Conservation (phyloP, 2,329 filamentous ascomycete genomes). For the Colletotrichum incanum region DNA sequence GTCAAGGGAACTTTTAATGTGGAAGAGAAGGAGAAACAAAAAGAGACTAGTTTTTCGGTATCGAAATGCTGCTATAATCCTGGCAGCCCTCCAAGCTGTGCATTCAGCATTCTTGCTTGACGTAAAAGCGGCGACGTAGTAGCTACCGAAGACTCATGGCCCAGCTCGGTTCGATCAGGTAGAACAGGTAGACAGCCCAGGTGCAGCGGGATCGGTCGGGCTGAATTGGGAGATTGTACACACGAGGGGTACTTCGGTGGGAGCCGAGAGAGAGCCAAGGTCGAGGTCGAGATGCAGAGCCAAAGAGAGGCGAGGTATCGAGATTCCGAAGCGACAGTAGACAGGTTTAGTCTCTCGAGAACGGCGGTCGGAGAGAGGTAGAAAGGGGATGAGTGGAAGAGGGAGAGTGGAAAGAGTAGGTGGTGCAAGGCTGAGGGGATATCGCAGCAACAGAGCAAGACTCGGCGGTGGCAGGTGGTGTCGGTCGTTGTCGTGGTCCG, state of each 20-base stretch:
- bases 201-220: constrained; percentile 38
- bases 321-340: constrained; percentile 5
- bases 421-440: constrained; percentile 43
- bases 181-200: constrained; percentile 2
- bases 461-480: constrained; percentile 54
- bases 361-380: background rate
- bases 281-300: constrained; percentile 9
- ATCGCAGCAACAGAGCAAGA: constrained; percentile 21
- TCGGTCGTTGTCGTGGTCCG: constrained; percentile 42
- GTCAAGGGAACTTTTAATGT: constrained; percentile 11
- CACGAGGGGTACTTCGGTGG: constrained; percentile 44
- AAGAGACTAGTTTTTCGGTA: constrained; percentile 35
- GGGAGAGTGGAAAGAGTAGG: constrained; percentile 6
- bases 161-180: constrained; percentile 46
- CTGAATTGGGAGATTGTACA: constrained; percentile 31
- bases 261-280: constrained; percentile 33
- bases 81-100: constrained; percentile 56
- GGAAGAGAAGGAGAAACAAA: constrained; percentile 41
- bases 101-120: constrained; percentile 60
- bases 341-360: constrained; percentile 1
- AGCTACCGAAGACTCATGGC: constrained; percentile 61
- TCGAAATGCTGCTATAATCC: constrained; percentile 60
- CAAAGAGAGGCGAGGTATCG: background rate
- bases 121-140: constrained; percentile 53
- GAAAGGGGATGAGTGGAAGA: background rate